Evolutionary conservation across 352 stramenopile genomes (phyloP).

Genomic region (Globisporangium ultimum): DNA sequence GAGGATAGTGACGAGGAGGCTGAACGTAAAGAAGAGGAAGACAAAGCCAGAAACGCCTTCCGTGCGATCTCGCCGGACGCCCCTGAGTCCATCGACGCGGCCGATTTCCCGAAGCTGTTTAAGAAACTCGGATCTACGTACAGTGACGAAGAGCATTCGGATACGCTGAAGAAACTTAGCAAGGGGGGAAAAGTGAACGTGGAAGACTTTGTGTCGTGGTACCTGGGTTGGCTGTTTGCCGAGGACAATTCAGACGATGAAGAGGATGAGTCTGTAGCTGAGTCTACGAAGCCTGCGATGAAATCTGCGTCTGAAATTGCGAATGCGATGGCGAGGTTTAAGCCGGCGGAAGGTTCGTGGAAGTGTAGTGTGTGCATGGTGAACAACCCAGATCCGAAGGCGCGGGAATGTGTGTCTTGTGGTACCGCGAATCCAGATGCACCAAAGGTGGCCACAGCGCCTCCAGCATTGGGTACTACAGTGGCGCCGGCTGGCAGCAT

Average conservation of each 20-base stretch:
- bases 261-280: constrained; percentile 10
- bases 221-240: constrained; percentile 60
- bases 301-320: constrained; percentile 55
- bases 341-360: constrained; percentile 50
- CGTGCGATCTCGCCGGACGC: constrained; percentile 27
- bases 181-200: constrained; percentile 52
- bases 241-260: constrained; percentile 45
- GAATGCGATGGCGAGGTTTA: constrained; percentile 45
- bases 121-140: constrained; percentile 58
- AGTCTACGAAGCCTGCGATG: constrained; percentile 24
- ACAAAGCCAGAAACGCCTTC: constrained; percentile 41
- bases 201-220: constrained; percentile 57
- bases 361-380: constrained; percentile 56
- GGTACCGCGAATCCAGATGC: constrained; percentile 40
- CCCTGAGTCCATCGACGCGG: constrained; percentile 25
- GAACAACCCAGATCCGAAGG: constrained; percentile 29
- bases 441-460: constrained; percentile 17
- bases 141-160: constrained; percentile 46
- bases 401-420: constrained; percentile 42
- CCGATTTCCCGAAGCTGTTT: constrained; percentile 53
- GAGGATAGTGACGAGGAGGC: constrained; percentile 44
- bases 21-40: constrained; percentile 61
- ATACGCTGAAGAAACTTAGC: constrained; percentile 18
- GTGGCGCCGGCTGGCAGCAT: neutral
- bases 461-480: constrained; percentile 5